Evolutionary conservation across 306 rosid genomes (phyloP).

Genomic region (Cucumis cinereus): DNA sequence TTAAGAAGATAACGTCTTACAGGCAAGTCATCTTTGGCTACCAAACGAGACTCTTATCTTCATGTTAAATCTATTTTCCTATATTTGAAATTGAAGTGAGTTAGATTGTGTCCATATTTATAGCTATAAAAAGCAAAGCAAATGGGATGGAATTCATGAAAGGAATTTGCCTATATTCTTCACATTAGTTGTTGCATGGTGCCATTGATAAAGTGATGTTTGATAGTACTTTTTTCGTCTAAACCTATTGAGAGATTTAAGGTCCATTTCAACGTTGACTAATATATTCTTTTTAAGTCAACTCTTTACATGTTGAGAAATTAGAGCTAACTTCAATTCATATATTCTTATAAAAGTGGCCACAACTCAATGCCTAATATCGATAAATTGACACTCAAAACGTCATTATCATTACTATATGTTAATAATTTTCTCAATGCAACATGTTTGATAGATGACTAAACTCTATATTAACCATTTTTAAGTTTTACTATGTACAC

Average conservation of each 20-base stretch:
- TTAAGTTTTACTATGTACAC: background rate
- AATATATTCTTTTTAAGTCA: background rate
- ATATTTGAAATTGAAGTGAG: background rate
- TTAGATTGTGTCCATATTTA: background rate
- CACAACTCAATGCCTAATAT: too few relatives aligned
- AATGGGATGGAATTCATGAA: background rate
- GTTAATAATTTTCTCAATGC: background rate
- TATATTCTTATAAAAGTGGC: background rate
- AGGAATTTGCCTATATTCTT: background rate
- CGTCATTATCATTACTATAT: too few relatives aligned
- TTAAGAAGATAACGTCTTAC: background rate
- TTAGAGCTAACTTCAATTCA: background rate
- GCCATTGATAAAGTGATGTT: background rate
- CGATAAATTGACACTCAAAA: too few relatives aligned
- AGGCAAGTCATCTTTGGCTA: slow-evolving; percentile 1
- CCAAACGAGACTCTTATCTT: background rate
- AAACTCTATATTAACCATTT: background rate
- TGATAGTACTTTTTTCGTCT: too few relatives aligned
- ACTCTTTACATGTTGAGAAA: background rate
- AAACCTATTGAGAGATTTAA: background rate
- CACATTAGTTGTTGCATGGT: background rate
- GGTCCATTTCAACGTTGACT: background rate
- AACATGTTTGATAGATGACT: too few relatives aligned
- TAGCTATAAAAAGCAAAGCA: background rate
- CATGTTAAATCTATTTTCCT: background rate